These are phyloP conservation scores for Penicillium psychrofluorescens DNA, from an alignment of 495 filamentous ascomycete species.

Conservation along the genomic window DNA sequence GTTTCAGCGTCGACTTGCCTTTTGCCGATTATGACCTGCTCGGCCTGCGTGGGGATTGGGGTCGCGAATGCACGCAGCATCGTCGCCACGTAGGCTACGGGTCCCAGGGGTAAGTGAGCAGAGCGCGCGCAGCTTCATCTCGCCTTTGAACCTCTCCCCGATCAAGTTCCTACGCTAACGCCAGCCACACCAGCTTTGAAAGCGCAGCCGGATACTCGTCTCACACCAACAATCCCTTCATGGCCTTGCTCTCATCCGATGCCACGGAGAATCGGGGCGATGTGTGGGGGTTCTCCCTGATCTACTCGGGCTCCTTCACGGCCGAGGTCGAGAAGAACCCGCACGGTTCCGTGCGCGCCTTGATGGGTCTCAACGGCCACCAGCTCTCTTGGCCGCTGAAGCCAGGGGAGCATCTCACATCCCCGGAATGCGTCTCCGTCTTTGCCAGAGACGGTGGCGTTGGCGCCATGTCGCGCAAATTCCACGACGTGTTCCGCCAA, in stretches of 20 bases:
- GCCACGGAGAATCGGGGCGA: slow-evolving; percentile 46
- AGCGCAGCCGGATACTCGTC: slow-evolving; percentile 46
- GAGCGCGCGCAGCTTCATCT: too few relatives aligned
- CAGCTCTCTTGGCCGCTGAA: slow-evolving; percentile 41
- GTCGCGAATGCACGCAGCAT: slow-evolving; percentile 37
- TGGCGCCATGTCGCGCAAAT: slow-evolving; percentile 45
- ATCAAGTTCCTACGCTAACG: too few relatives aligned
- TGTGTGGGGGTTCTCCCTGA: slow-evolving; percentile 47
- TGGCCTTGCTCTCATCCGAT: slow-evolving; percentile 39
- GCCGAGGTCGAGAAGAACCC: slow-evolving; percentile 47
- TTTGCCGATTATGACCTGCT: slow-evolving; percentile 48
- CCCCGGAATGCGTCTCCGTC: slow-evolving; percentile 47
- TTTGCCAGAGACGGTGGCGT: slow-evolving; percentile 45
- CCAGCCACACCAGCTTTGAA: slow-evolving; percentile 44
- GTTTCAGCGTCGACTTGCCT: slow-evolving; percentile 46
- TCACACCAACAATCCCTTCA: slow-evolving; percentile 48
- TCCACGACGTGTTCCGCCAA: slow-evolving; percentile 46
- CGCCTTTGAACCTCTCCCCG: too few relatives aligned
- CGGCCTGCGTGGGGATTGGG: slow-evolving; percentile 47
- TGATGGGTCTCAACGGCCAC: slow-evolving; percentile 42
- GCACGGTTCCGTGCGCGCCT: slow-evolving; percentile 43
- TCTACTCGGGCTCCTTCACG: slow-evolving; percentile 47
- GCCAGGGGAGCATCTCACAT: slow-evolving; percentile 40
- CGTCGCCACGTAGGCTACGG: slow-evolving; percentile 29
- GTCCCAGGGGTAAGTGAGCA: slow-evolving; percentile 20